A percentile compares a stretch with the other conserved stretches of the same genome.
These are phyloP conservation scores for Populus simonii DNA, from an alignment of 345 rosid species.

Conservation along the genomic window DNA sequence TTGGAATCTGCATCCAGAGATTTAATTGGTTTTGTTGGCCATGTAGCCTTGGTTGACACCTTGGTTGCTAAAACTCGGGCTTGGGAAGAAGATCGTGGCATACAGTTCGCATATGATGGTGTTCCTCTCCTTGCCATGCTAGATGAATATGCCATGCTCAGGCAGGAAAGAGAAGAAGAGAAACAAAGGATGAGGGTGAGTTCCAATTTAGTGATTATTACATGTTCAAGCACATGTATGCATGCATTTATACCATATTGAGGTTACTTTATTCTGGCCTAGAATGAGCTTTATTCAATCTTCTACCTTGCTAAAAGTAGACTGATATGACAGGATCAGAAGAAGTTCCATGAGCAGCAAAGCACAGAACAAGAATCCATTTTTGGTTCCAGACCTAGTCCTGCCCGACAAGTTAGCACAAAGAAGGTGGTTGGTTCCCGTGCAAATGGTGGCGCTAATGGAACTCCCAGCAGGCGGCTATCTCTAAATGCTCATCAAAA, in stretches of 20 bases:
- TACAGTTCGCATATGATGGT: constrained; percentile 76
- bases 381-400: constrained; percentile 74
- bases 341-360: constrained; percentile 81
- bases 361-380: constrained; percentile 68
- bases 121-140: constrained; percentile 93
- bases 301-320: neutral
- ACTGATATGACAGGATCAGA: constrained; percentile 52
- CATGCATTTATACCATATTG: neutral
- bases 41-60: constrained; percentile 73
- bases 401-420: constrained; percentile 59
- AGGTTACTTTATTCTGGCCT: neutral
- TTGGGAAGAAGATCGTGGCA: constrained; percentile 78
- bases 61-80: constrained; percentile 77
- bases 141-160: constrained; percentile 87
- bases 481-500: constrained; percentile 78
- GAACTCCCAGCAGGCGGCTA: constrained; percentile 74
- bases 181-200: constrained; percentile 74
- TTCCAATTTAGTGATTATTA: neutral
- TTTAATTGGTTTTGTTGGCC: constrained; percentile 9
- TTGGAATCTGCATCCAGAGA: neutral
- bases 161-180: constrained; percentile 96
- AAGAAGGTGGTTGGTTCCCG: constrained; percentile 83
- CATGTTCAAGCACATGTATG: neutral
- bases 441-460: constrained; percentile 65
- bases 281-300: neutral